A percentile compares a stretch with the other conserved stretches of the same genome.
phyloP scores from a whole-genome alignment of 139 green algal species.

The Tetraselmis chui region DNA sequence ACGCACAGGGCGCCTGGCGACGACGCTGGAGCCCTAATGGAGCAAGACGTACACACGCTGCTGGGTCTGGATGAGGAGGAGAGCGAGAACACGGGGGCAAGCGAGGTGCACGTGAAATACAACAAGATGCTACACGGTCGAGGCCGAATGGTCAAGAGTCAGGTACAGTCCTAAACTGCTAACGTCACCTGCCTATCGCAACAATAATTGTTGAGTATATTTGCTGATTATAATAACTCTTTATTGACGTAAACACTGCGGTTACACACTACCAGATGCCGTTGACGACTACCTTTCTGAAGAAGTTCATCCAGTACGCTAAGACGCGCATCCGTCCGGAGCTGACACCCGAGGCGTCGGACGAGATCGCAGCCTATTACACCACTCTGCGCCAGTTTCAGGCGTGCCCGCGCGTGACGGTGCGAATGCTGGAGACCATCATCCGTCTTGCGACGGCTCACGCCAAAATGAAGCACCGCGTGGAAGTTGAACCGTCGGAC shows the following conservation, averaged over 20 bases:
- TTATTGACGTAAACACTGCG: too few relatives aligned
- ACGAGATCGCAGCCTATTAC: conserved; percentile 82
- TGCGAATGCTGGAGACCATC: conserved; percentile 89
- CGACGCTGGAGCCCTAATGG: neutral
- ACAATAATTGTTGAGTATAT: too few relatives aligned
- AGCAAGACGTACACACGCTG: neutral
- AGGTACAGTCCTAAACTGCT: too few relatives aligned
- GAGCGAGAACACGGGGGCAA: neutral
- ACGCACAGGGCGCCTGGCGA: neutral
- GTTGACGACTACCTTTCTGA: conserved; percentile 42
- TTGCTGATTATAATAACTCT: too few relatives aligned
- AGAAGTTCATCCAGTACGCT: conserved; percentile 49
- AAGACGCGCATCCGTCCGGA: conserved; percentile 28
- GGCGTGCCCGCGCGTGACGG: conserved; percentile 56
- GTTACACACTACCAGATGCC: too few relatives aligned
- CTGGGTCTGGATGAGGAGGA: neutral
- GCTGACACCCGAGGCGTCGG: conserved; percentile 48
- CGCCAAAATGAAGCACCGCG: conserved; percentile 68
- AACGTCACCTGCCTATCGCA: too few relatives aligned
- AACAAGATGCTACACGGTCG: neutral
- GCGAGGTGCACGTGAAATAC: neutral
- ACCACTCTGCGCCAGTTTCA: conserved; percentile 51
- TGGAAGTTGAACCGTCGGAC: conserved; percentile 20
- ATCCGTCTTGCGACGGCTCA: conserved; percentile 92
- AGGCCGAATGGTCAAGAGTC: too few relatives aligned